Evolutionary conservation across 257 asterid genomes (phyloP), one percentile per base, ranked within the genome.

Genomic region (Gentiana dahurica): DNA sequence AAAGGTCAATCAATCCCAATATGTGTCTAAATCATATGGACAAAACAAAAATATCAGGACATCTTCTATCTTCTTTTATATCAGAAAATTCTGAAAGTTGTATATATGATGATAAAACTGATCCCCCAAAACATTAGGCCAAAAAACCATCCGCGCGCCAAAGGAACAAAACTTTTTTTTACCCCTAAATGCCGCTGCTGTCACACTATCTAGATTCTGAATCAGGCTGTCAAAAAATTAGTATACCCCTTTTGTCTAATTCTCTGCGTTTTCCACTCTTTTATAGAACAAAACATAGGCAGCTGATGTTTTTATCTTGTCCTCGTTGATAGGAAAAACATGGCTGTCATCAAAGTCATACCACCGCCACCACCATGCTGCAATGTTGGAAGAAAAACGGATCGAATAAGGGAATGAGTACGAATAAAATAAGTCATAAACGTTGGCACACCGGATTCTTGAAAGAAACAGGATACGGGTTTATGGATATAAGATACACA

Each of bases 301-400:
- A 37, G 95, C 89, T 4, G 94, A 81, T 63, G 89, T 81, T 75
- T 81, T 89, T 76, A 89, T 81, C 89, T 79, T 83, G 74, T 80
- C 95, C 76, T 70, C 83, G 8, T 69, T 71, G 83, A 86, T 75
- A 43, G 79, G 79, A 57, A 81, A 89, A 58, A 86, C 94, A 13
- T 73, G 80, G 77, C 88, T 89, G 74, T 89, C 95, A 33, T 86
- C 95, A 38, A 89, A 86, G 73, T 86, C 95, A n/a, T 76, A 89
- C 97, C 95, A 86, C 49, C 65, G 57, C 79, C 85, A 24, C 92
- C 88, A 33, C 84, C 94, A 58, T 86, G 95, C 97, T 89, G 60
- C 79, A 74, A 63, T 48, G 65, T 68, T 59, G 32, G 59, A 43
- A 54, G 57, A 56, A 13, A 54, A 15, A 39, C 51, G 46, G 9